phyloP scores from a whole-genome alignment of 2,329 filamentous ascomycete species.

The Colletotrichum liriopes region DNA sequence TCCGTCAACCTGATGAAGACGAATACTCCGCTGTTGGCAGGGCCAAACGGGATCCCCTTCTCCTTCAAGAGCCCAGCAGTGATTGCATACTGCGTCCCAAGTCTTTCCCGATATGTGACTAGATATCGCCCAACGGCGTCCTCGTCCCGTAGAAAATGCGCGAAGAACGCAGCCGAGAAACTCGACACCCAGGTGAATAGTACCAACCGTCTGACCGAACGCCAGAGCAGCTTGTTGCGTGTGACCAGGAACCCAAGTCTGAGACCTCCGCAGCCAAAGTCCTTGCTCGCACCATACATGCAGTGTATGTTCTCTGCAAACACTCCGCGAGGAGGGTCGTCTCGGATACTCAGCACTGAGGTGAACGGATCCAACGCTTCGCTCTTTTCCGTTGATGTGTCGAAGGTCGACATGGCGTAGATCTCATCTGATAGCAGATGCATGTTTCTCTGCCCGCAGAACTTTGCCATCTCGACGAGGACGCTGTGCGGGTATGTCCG shows the following conservation, averaged over 20 bases:
- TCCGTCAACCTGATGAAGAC: slow-evolving; percentile 17
- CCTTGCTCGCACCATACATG: slow-evolving; percentile 28
- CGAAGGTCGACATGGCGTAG: slow-evolving; percentile 24
- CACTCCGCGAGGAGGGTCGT: not conserved
- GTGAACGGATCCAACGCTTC: not conserved
- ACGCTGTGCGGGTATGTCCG: slow-evolving; percentile 2
- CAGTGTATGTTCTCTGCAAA: slow-evolving; percentile 24
- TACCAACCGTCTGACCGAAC: not conserved
- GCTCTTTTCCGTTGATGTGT: not conserved
- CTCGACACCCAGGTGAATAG: slow-evolving; percentile 16
- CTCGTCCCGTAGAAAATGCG: slow-evolving; percentile 2
- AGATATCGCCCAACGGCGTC: not conserved
- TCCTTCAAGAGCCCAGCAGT: not conserved
- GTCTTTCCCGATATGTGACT: slow-evolving; percentile 13
- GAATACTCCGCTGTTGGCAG: slow-evolving; percentile 15
- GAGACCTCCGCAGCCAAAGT: slow-evolving; percentile 28
- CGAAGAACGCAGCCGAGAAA: slow-evolving; percentile 9
- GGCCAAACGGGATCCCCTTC: slow-evolving; percentile 5
- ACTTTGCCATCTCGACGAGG: slow-evolving; percentile 5
- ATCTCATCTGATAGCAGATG: slow-evolving; percentile 29
- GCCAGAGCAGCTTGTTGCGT: slow-evolving; percentile 9
- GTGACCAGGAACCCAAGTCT: slow-evolving; percentile 27
- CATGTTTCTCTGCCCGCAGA: slow-evolving; percentile 18
- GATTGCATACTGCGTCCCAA: slow-evolving; percentile 1
- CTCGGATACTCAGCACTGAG: slow-evolving; percentile 28